Base-by-base conservation (phyloP, 345 rosid species). In the Barbarea vulgaris region DNA sequence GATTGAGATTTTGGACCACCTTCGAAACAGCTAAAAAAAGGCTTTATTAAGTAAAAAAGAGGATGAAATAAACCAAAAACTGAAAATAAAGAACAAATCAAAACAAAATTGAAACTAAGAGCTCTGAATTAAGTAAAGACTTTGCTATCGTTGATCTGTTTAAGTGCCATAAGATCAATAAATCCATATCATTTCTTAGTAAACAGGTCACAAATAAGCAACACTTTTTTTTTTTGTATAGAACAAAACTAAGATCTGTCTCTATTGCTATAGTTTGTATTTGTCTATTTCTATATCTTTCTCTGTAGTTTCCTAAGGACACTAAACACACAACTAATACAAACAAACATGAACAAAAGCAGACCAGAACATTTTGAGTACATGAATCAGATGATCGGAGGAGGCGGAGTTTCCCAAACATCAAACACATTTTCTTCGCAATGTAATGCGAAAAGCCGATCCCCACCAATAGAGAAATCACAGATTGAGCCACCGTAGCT, bases 371-470 rank as follows among this genome's bases (percentile, higher is more conserved):
- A 22, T 59, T n/a, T 59, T n/a, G n/a, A 18, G 19, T 15, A 61
- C 6, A 15, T 24, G 74, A 67, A 81, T 90, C 87, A 91, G 14
- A 87, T 60, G 48, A 90, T 70, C 3, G 99, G 90, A 3, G 88
- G 80, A 37, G 97, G 87, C 0, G 91, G 93, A 72, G 93, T 85
- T 61, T 95, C 98, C 99, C 99, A 95, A 3, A 91, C 75, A 68
- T 95, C 98, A 56, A 95, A 90, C 72, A 95, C 96, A 79, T 95
- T 95, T 55, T 90, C 97, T 72, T 95, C 97, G 2, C 94, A 90
- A 50, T 90, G 97, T 54, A 94, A 91, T 2, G 97, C 97, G 69
- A 94, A 94, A 63, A 94, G 87, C 22, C 97, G 81, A 67, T 92
- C 97, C 3, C 98, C 97, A 0, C 96, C 95, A 12, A 94, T 92